These are phyloP conservation scores for Fusarium temperatum DNA, from an alignment of 2,329 filamentous ascomycete genomes.

Conservation along the genomic window DNA sequence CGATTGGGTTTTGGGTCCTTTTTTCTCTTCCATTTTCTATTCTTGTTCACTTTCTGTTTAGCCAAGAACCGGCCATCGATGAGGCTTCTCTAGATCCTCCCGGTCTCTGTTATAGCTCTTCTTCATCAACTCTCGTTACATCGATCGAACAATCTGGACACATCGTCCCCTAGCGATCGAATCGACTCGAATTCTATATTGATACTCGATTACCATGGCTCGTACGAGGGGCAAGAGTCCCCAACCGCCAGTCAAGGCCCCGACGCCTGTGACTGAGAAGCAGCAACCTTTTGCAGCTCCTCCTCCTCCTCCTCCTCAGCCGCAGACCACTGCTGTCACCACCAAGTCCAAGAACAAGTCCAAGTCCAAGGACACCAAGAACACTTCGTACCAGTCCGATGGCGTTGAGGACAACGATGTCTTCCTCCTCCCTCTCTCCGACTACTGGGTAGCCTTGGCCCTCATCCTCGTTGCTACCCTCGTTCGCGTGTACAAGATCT, in stretches of 20 bases:
- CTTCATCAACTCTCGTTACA: constrained; percentile 18
- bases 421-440: constrained; percentile 82
- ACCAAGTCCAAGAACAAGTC: constrained; percentile 15
- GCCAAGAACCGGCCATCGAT: constrained; percentile 24
- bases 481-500: constrained; percentile 94
- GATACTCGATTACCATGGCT: constrained; percentile 45
- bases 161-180: constrained; percentile 20
- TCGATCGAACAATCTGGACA: constrained; percentile 20
- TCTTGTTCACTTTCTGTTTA: constrained; percentile 19
- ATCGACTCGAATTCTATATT: constrained; percentile 23
- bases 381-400: constrained; percentile 75
- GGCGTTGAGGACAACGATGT: constrained; percentile 91
- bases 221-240: constrained; percentile 51
- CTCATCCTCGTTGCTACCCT: constrained; percentile 79
- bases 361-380: constrained; percentile 48
- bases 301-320: constrained; percentile 11
- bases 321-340: constrained; percentile 14
- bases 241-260: constrained; percentile 43
- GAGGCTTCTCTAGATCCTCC: constrained; percentile 36
- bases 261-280: constrained; percentile 37
- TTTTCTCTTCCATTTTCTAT: constrained; percentile 23
- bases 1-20: constrained; percentile 29
- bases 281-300: constrained; percentile 24
- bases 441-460: constrained; percentile 79
- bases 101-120: constrained; percentile 31